Base-by-base conservation (phyloP, 768 basidiomycete species). In the Mycena amicta region DNA sequence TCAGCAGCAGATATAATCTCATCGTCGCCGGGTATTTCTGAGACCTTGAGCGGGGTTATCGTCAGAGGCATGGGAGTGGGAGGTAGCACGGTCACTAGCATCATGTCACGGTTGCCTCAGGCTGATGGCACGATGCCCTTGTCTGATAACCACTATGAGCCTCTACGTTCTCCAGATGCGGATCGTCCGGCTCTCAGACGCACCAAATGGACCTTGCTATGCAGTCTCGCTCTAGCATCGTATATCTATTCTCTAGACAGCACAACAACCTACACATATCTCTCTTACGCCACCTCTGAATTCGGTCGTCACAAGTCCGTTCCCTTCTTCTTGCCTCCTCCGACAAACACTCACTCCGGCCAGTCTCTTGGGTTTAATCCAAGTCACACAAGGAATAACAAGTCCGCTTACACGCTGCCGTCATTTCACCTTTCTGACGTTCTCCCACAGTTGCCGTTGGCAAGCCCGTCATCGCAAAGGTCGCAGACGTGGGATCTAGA, bases 201-300 rank as follows among this genome's bases (percentile, higher is more conserved):
- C 61, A 81, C 82, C 2, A 82, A 80, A 57, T 87, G 85, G 84
- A 72, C 75, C 39, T 72, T 89, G 23, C 88, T 87, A 68, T 70
- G 83, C 40, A 79, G 86, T 52, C 70, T 91, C 56, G 88, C 78
- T 15, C 80, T 89, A 0, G 86, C 88, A 0, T 83, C 88, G 1
- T 92, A 90, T 69, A 86, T 90, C 56, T 92, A 91, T 70, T 89
- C 89, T 0, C 77, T 92, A 28, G 90, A 91, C 59, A 77, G 82
- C 22, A 80, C 82, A 18, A 91, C 89, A 5, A 91, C 89, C 2
- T 86, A 75, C 63, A 80, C 78, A 53, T 91, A 89, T 70, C 80
- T 88, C 27, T 69, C 74, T 47, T 85, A 80, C 56, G 87, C 88
- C 13, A 76, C 79, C 16, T 84, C 83, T 16, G 74, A 72, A 26